phyloP scores from a whole-genome alignment of 2,329 filamentous ascomycete species.

The Xylaria digitata region DNA sequence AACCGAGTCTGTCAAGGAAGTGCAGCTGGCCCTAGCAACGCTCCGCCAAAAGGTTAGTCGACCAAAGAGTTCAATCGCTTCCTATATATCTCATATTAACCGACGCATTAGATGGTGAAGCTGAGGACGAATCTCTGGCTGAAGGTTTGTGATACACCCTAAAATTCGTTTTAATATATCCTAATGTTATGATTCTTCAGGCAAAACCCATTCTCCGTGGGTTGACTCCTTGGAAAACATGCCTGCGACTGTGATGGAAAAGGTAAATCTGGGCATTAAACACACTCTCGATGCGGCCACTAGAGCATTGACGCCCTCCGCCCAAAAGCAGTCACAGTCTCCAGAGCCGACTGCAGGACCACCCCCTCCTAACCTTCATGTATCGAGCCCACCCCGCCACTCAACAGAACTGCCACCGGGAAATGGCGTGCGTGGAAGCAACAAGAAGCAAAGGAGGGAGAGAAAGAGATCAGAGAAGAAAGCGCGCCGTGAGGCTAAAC shows the following conservation, averaged over 20 bases:
- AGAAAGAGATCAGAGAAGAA: slow-evolving; percentile 38
- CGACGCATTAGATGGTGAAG: neutral
- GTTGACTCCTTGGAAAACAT: slow-evolving; percentile 34
- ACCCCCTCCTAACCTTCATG: slow-evolving; percentile 20
- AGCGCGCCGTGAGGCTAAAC: slow-evolving; percentile 32
- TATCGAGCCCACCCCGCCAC: slow-evolving; percentile 6
- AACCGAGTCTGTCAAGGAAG: slow-evolving; percentile 7
- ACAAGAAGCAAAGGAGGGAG: slow-evolving; percentile 37
- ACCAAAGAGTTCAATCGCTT: neutral
- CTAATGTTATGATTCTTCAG: slow-evolving; percentile 18
- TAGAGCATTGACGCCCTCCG: slow-evolving; percentile 20
- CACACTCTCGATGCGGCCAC: slow-evolving; percentile 28
- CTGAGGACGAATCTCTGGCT: slow-evolving; percentile 10
- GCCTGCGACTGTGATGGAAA: slow-evolving; percentile 27
- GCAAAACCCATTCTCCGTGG: slow-evolving; percentile 35
- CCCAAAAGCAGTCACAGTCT: slow-evolving; percentile 6
- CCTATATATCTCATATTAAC: slow-evolving; percentile 1
- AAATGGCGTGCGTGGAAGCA: neutral
- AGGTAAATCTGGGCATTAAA: slow-evolving; percentile 34
- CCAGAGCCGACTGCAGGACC: slow-evolving; percentile 10
- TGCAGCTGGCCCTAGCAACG: slow-evolving; percentile 3
- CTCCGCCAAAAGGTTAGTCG: slow-evolving; percentile 20
- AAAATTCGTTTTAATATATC: neutral
- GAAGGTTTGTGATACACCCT: slow-evolving; percentile 20
- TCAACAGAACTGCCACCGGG: neutral